A percentile compares a stretch with the other conserved stretches of the same genome.
These are phyloP conservation scores for Colletotrichum sp. DNA, from an alignment of 2,329 filamentous ascomycete genomes.

Conservation along the genomic window DNA sequence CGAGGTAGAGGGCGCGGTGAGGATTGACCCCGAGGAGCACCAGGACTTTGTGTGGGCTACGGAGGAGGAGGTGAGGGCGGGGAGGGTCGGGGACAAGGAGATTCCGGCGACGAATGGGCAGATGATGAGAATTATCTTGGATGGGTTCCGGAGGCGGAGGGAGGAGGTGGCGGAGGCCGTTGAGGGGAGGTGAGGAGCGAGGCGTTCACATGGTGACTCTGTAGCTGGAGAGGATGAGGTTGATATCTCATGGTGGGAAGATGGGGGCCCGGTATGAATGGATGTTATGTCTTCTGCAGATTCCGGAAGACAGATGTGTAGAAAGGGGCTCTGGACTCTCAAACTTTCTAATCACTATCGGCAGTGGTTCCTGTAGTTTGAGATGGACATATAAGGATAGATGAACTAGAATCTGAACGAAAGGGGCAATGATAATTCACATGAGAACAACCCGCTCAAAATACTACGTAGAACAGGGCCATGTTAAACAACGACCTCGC, in stretches of 20 bases:
- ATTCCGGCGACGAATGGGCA: conserved; percentile 33
- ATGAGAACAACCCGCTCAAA: not conserved
- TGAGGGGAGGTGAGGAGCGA: not conserved
- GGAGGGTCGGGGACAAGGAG: conserved; percentile 29
- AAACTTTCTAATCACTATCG: not conserved
- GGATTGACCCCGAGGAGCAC: conserved; percentile 46
- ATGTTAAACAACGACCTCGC: not conserved
- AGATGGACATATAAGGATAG: not conserved
- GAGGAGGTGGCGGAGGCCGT: not conserved
- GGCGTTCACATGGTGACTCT: not conserved
- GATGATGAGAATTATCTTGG: conserved; percentile 30
- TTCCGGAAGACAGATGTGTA: not conserved
- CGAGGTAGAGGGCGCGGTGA: conserved; percentile 27
- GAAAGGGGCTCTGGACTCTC: not conserved
- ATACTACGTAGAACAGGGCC: not conserved
- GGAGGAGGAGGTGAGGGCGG: conserved; percentile 38
- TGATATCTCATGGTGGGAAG: not conserved
- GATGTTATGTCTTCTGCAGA: not conserved
- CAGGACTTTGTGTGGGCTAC: conserved; percentile 43
- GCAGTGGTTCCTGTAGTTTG: not conserved
- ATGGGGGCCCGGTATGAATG: not conserved
- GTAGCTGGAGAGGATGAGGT: not conserved
- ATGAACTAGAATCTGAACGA: not conserved
- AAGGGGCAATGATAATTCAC: not conserved
- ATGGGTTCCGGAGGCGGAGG: conserved; percentile 34